A percentile compares a stretch with the other conserved stretches of the same genome.
Conservation (phyloP, 352 stramenopile genomes). For the Phytophthora hibernalis region DNA sequence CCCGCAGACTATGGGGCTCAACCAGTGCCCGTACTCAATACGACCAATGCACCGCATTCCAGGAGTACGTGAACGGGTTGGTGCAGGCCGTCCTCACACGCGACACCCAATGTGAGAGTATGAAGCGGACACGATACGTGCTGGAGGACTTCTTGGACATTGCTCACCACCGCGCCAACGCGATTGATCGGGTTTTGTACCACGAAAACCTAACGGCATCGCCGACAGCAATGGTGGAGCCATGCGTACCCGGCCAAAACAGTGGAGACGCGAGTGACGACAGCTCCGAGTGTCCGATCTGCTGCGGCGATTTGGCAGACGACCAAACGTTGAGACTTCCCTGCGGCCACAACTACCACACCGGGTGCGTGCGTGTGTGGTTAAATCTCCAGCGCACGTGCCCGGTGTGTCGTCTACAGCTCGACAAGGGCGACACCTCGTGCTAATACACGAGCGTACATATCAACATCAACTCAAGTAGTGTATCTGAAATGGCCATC, state of each 20-base stretch:
- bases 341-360: constrained; percentile 76
- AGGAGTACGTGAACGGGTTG: constrained; percentile 75
- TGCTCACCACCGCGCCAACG: constrained; percentile 33
- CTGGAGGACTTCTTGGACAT: constrained; percentile 70
- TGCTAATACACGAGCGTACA: constrained; percentile 12
- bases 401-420: constrained; percentile 62
- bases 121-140: constrained; percentile 38
- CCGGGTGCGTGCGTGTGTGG: constrained; percentile 73
- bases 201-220: constrained; percentile 23
- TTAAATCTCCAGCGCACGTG: constrained; percentile 74
- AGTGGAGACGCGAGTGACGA: constrained; percentile 34
- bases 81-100: constrained; percentile 44
- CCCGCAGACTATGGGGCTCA: constrained; percentile 24
- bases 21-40: constrained; percentile 47
- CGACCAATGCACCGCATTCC: constrained; percentile 53
- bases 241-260: constrained; percentile 11
- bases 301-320: constrained; percentile 52
- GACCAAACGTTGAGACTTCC: constrained; percentile 57
- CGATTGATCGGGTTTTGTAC: constrained; percentile 35
- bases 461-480: constrained; percentile 22
- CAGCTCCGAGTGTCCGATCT: constrained; percentile 74
- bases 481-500: constrained; percentile 16
- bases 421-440: constrained; percentile 20
- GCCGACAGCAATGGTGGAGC: constrained; percentile 14
- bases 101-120: constrained; percentile 53